A percentile compares a stretch with the other conserved stretches of the same genome.
Conservation (phyloP, 768 basidiomycete species). For the Collybia mongolica region DNA sequence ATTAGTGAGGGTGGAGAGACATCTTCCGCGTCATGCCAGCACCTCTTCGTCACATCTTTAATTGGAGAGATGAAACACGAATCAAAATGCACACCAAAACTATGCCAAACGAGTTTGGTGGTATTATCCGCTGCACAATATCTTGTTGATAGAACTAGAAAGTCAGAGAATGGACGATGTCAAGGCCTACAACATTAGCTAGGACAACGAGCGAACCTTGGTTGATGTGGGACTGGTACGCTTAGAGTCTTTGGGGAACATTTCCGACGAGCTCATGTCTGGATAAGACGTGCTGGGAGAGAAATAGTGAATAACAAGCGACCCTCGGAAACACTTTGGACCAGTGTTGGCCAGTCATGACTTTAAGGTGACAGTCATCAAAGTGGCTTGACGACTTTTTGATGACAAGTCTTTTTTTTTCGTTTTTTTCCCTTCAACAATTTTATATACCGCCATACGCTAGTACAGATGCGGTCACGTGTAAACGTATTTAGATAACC, state of each 20-base stretch:
- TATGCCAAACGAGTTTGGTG: conserved; percentile 49
- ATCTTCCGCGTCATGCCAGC: conserved; percentile 88
- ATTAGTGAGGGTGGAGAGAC: conserved; percentile 40
- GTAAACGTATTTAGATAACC: no score
- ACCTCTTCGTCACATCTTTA: conserved; percentile 49
- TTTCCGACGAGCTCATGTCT: no score
- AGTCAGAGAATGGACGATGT: background rate
- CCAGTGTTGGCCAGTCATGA: no score
- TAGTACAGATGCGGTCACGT: no score
- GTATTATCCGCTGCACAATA: conserved; percentile 49
- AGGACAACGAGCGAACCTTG: conserved; percentile 14
- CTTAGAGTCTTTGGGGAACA: background rate
- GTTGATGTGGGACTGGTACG: conserved; percentile 9
- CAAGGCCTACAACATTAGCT: background rate
- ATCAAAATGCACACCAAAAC: conserved; percentile 52
- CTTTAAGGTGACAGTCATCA: no score
- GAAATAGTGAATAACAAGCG: background rate
- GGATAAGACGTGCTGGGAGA: background rate
- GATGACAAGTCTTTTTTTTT: no score
- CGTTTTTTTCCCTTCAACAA: no score
- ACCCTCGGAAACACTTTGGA: no score
- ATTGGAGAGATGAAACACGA: background rate
- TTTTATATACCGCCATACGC: no score
- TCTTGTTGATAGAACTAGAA: conserved; percentile 67
- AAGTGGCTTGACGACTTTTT: no score